phyloP scores from a whole-genome alignment of 352 stramenopile species.

The Phytophthora cryptogea region DNA sequence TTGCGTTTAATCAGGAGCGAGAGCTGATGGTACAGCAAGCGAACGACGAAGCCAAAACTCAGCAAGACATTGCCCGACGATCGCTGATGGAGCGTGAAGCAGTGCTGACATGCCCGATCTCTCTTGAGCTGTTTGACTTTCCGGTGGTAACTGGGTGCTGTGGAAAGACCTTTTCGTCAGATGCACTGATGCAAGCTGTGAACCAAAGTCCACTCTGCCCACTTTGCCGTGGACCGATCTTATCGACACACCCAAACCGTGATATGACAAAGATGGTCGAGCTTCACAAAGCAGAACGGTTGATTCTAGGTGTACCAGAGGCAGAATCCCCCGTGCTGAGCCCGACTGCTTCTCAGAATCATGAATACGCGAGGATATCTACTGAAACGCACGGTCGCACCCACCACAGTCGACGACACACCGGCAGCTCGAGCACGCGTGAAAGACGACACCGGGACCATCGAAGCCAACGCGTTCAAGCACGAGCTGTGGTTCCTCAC shows the following conservation, averaged over 20 bases:
- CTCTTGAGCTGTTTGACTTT: conserved; percentile 15
- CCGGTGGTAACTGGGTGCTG: conserved; percentile 20
- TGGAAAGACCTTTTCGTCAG: conserved; percentile 19
- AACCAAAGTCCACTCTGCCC: conserved; percentile 3
- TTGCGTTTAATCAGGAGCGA: conserved; percentile 2
- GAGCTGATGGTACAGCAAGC: conserved; percentile 4
- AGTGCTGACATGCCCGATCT: conserved; percentile 22
- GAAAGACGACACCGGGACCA: conserved; percentile 16
- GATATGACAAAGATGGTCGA: conserved; percentile 20
- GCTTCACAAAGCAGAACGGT: conserved; percentile 22
- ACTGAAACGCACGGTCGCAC: background rate
- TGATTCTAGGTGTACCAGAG: conserved; percentile 5
- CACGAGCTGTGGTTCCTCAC: conserved; percentile 5
- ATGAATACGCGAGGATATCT: background rate
- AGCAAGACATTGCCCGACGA: background rate
- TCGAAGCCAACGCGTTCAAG: conserved; percentile 16
- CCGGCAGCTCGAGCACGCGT: conserved; percentile 7
- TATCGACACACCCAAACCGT: conserved; percentile 10
- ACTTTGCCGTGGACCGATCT: conserved; percentile 9
- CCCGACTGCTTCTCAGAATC: background rate
- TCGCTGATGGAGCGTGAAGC: conserved; percentile 10
- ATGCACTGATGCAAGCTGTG: conserved; percentile 1
- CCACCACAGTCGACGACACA: conserved; percentile 5
- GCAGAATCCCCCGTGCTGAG: background rate
- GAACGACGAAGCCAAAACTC: conserved; percentile 6